phyloP scores from a whole-genome alignment of 1,139 yeast species.

The Blastobotrys malaysiensis region DNA sequence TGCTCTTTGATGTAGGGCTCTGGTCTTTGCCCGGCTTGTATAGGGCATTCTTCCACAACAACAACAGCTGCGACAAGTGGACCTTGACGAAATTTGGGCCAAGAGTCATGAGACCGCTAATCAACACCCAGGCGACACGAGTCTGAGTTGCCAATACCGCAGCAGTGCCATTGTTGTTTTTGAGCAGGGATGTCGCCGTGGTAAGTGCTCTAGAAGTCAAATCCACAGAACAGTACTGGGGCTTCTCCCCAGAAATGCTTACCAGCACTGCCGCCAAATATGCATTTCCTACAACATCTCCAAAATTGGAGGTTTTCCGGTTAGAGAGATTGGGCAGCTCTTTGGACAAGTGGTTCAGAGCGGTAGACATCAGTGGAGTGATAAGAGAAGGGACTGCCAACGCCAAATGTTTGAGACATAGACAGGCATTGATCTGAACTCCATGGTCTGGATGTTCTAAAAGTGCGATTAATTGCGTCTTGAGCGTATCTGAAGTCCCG shows the following conservation, averaged over 20 bases:
- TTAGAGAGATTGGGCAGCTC: conserved; percentile 24
- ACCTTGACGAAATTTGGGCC: conserved; percentile 60
- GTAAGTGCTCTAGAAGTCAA: conserved; percentile 31
- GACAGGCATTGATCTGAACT: conserved; percentile 20
- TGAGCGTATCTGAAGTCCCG: conserved; percentile 23
- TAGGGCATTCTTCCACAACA: conserved; percentile 77
- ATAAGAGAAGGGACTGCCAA: conserved; percentile 26
- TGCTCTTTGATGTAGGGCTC: conserved; percentile 26
- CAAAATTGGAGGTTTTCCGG: not conserved
- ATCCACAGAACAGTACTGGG: conserved; percentile 33
- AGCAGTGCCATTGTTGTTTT: conserved; percentile 28
- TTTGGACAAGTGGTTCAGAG: conserved; percentile 24
- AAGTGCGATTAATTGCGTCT: conserved; percentile 18
- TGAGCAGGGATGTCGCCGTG: conserved; percentile 32
- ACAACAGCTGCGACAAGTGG: conserved; percentile 68
- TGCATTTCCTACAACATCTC: conserved; percentile 28
- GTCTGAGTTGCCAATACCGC: conserved; percentile 29
- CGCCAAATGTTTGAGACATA: conserved; percentile 22
- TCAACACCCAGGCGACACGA: conserved; percentile 57
- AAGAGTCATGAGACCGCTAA: conserved; percentile 72
- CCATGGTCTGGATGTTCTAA: conserved; percentile 18
- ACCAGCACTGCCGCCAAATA: conserved; percentile 25
- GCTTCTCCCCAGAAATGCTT: conserved; percentile 28
- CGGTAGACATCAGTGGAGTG: conserved; percentile 23
- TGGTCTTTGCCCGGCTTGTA: conserved; percentile 39